Percentiles rank a stretch among this genome's conserved stretches.
These are phyloP conservation scores for Fusarium robinianum DNA, from an alignment of 2,329 filamentous ascomycete genomes.

Conservation along the genomic window DNA sequence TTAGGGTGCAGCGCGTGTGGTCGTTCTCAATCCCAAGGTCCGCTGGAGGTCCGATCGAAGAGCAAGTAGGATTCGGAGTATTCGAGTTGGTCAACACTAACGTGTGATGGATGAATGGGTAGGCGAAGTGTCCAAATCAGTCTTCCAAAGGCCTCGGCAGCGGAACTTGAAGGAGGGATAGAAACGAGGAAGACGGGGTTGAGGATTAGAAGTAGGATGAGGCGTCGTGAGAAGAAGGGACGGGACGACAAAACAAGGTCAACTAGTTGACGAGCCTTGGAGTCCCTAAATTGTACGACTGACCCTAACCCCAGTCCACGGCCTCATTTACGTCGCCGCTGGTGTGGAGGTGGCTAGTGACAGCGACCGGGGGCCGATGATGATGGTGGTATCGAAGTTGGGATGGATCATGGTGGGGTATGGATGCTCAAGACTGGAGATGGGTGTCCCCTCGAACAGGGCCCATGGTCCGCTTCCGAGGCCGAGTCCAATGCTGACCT, in stretches of 20 bases:
- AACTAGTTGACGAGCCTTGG: constrained; percentile 28
- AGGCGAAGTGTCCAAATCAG: constrained; percentile 8
- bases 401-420: constrained; percentile 34
- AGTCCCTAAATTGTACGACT: constrained; percentile 37
- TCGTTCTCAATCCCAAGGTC: constrained; percentile 14
- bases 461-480: too few species aligned
- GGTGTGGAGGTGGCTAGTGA: constrained; percentile 41
- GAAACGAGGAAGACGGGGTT: constrained; percentile 33
- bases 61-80: constrained; percentile 7
- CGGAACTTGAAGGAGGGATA: constrained; percentile 21
- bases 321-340: constrained; percentile 38
- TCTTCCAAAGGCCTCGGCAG: constrained; percentile 24
- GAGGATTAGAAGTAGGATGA: constrained; percentile 34
- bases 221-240: constrained; percentile 29
- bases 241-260: constrained; percentile 28
- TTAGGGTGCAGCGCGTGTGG: constrained; percentile 13
- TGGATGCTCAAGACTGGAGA: constrained; percentile 31
- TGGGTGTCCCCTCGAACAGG: constrained; percentile 30
- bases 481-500: constrained; percentile 19
- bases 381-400: constrained; percentile 39
- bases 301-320: constrained; percentile 36
- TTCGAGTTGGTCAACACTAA: constrained; percentile 16
- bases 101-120: constrained; percentile 10
- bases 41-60: constrained; percentile 12
- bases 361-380: constrained; percentile 35